A percentile compares a stretch with the other conserved stretches of the same genome.
Conservation (phyloP, 371 early-diverging fungal genomes). For the Mucor racemosus region DNA sequence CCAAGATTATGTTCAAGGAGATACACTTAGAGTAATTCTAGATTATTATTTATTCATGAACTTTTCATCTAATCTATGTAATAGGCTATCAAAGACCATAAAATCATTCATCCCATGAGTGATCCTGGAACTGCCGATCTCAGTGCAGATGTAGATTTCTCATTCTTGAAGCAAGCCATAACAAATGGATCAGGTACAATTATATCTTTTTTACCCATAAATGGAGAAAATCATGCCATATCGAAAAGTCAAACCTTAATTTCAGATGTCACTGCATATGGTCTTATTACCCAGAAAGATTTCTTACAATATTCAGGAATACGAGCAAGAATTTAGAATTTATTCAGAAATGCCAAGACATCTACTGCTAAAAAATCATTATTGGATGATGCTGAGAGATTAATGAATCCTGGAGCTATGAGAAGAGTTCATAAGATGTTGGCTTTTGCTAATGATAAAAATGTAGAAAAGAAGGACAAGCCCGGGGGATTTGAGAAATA, state of each 20-base stretch:
- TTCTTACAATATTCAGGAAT: conserved; percentile 90
- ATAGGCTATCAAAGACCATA: conserved; percentile 88
- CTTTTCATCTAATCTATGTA: neutral
- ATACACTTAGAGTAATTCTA: conserved; percentile 78
- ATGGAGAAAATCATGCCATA: neutral
- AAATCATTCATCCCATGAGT: conserved; percentile 77
- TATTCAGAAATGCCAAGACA: conserved; percentile 66
- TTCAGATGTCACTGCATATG: conserved; percentile 53
- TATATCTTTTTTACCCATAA: conserved; percentile 6
- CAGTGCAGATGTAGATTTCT: conserved; percentile 94
- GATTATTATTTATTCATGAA: neutral
- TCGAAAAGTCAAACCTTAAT: neutral
- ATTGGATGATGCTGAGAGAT: conserved; percentile 73
- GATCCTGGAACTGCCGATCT: conserved; percentile 89
- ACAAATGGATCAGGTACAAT: conserved; percentile 33
- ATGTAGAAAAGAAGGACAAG: neutral
- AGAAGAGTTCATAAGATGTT: conserved; percentile 81
- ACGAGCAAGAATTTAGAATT: conserved; percentile 70
- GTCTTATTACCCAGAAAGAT: conserved; percentile 83
- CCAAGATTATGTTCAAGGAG: conserved; percentile 73
- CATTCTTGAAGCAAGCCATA: conserved; percentile 69
- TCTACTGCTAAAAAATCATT: conserved; percentile 60
- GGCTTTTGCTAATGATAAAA: conserved; percentile 60
- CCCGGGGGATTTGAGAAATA: conserved; percentile 23
- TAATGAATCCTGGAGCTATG: conserved; percentile 77